phyloP scores from a whole-genome alignment of 2,329 filamentous ascomycete genomes.

The Eutypella sp. region DNA sequence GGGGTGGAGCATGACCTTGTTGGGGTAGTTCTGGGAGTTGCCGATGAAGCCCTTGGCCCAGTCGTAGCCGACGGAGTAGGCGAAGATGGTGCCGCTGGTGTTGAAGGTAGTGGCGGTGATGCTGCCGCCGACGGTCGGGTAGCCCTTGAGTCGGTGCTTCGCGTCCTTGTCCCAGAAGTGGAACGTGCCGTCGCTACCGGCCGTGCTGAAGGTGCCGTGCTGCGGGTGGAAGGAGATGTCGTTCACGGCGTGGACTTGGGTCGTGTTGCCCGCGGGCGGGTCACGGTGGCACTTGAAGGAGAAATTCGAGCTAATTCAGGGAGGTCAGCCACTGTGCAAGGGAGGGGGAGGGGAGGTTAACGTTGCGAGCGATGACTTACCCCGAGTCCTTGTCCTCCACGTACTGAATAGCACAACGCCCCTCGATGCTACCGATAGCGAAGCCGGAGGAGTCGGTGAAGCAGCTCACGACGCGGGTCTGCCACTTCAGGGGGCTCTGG shows the following conservation, averaged over 20 bases:
- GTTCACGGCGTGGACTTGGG: slow-evolving; percentile 92
- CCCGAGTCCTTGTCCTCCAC: slow-evolving; percentile 89
- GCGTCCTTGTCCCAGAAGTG: slow-evolving; percentile 95
- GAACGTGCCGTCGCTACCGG: slow-evolving; percentile 92
- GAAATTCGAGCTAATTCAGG: slow-evolving; percentile 69
- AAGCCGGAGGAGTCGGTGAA: slow-evolving; percentile 90
- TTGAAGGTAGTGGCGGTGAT: slow-evolving; percentile 94
- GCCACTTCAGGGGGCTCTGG: slow-evolving; percentile 96
- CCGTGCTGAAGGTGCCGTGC: slow-evolving; percentile 97
- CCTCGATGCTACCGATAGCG: slow-evolving; percentile 93
- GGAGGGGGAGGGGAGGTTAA: background rate
- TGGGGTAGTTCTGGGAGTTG: slow-evolving; percentile 70
- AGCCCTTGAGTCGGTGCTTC: slow-evolving; percentile 86
- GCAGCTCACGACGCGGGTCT: slow-evolving; percentile 91
- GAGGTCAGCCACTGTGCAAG: slow-evolving; percentile 3
- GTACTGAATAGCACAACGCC: slow-evolving; percentile 95
- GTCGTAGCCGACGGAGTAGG: slow-evolving; percentile 90
- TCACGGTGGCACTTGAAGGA: slow-evolving; percentile 99
- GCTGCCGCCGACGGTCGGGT: slow-evolving; percentile 74
- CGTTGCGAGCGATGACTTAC: slow-evolving; percentile 39
- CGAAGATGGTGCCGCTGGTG: slow-evolving; percentile 75
- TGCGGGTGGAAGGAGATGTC: slow-evolving; percentile 95
- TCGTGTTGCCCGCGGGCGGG: slow-evolving; percentile 65
- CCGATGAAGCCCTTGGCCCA: slow-evolving; percentile 94
- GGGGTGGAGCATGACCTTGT: slow-evolving; percentile 82